Percentiles rank a stretch among this genome's conserved stretches.
Conservation (phyloP, 2,329 filamentous ascomycete genomes). For the Chrysoporthe deuterocubensis region DNA sequence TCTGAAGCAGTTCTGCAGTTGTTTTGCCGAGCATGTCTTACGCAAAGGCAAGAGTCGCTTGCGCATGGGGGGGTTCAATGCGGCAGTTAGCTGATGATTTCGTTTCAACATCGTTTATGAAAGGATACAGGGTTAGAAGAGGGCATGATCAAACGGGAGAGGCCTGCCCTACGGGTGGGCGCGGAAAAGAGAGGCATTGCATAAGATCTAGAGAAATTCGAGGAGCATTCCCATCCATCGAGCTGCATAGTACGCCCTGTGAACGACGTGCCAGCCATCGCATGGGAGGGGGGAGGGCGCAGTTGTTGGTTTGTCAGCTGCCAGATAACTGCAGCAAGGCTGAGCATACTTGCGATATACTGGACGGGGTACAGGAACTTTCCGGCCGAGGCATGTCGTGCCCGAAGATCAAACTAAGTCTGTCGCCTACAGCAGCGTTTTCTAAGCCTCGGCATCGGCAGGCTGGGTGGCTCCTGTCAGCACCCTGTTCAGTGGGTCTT, state of each 20-base stretch:
- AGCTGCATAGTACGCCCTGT: background rate
- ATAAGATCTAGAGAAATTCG: conserved; percentile 1
- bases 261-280: no score
- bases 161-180: background rate
- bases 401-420: background rate
- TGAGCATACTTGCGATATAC: background rate
- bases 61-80: background rate
- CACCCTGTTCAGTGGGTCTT: no score
- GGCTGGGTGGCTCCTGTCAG: no score
- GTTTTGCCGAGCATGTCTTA: background rate
- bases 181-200: background rate
- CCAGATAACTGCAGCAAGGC: background rate
- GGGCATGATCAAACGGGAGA: background rate
- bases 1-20: background rate
- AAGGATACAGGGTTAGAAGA: background rate
- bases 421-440: no score
- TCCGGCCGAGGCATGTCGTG: background rate
- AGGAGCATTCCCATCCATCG: background rate
- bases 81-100: background rate
- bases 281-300: background rate
- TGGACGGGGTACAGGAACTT: background rate
- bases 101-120: background rate
- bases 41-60: background rate
- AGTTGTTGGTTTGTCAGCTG: background rate
- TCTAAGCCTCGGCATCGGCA: background rate